Base-by-base conservation (phyloP, 2,329 filamentous ascomycete genomes). In the Didymella exigua region DNA sequence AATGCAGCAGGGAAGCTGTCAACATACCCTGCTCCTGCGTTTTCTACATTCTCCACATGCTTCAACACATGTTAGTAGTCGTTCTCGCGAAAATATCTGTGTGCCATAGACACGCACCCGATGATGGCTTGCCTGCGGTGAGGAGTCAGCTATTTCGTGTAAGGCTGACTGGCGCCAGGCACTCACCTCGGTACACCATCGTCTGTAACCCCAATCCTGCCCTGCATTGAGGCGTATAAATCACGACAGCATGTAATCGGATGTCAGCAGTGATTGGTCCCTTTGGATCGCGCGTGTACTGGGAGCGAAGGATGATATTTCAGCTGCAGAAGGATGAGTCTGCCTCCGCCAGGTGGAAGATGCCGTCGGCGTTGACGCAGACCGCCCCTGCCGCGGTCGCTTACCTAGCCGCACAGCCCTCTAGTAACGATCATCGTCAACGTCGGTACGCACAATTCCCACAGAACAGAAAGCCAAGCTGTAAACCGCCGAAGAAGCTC, bases 1-100 rank as follows among this genome's bases (percentile, higher is more conserved):
- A 6, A 19, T 42, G 8, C 40, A 19, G 6, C 19, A n/a, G 21
- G n/a, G 7, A 11, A 9, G 21, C 11, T 13, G 10, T 26, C 18
- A 59, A 59, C 66, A 36, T 60, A 71, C 66, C 57, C 61, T 62
- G 29, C 49, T 70, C 40, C 68, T 65, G n/a, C 65, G 61, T 56
- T 68, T 67, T 38, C 69, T 61, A 50, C 68, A 72, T 60, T 69
- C 66, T 40, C 58, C 65, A 51, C 68, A 70, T 30, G 62, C 57
- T 42, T 45, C 2, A 26, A 26, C 7, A 23, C 6, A 34, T 19
- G 33, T 52, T 33, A 52, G 44, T 33, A 52, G 44, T 44, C 10
- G 26, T 41, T 19, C 16, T 40, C 16, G 26, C 37, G 41, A 19
- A 33, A 14, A 14, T 8, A 3, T 34, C 19, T 31, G 44, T 49